Base-by-base conservation (phyloP, 192 early-diverging fungal species). In the Coemansia sp. region DNA sequence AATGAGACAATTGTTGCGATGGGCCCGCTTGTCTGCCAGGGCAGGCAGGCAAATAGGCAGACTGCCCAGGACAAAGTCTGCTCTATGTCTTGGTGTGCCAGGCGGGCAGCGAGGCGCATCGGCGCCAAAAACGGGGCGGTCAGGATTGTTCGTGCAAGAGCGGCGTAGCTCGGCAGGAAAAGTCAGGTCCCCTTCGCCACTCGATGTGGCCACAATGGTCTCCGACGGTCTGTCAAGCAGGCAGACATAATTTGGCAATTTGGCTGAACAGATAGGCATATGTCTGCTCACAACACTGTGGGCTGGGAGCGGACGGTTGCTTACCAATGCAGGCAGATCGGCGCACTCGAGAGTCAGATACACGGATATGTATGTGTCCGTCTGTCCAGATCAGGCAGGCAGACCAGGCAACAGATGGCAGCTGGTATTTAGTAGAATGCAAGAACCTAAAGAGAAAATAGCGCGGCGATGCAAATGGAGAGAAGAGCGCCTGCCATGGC, bases 111-210 rank as follows among this genome's bases (percentile, higher is more conserved):
- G 41, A 45, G 48, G 48, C 48, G 48, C 19, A 20, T 49, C 48
- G n/a, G 19, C 48, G 48, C 48, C 48, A 49, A 49, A 49, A 54
- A 13, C 23, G 24, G 26, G 53, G 9, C 16, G 53, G 26, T 4
- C 14, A 16, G 53, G 53, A 54, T 54, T 54, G 53, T 54, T 32
- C n/a, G 53, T 4, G 53, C 14, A 1, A 32, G 29, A 53, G 53
- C 53, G 53, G 53, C 53, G 53, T 54, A 54, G 53, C 53, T 23
- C 24, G 20, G 41, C 41, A n/a, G 48, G 8, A 49, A 49, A 19
- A 49, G 48, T 20, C 48, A 49, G 48, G 48, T 19, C 19, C n/a
- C 45, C 48, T 49, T 18, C 48, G 48, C 48, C 48, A 49, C 48
- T 18, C 19, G 48, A 45, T 45, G 41, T n/a, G 41, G 41, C 5